phyloP scores from a whole-genome alignment of 2,329 filamentous ascomycete species.

The Waltergamsia citrina region DNA sequence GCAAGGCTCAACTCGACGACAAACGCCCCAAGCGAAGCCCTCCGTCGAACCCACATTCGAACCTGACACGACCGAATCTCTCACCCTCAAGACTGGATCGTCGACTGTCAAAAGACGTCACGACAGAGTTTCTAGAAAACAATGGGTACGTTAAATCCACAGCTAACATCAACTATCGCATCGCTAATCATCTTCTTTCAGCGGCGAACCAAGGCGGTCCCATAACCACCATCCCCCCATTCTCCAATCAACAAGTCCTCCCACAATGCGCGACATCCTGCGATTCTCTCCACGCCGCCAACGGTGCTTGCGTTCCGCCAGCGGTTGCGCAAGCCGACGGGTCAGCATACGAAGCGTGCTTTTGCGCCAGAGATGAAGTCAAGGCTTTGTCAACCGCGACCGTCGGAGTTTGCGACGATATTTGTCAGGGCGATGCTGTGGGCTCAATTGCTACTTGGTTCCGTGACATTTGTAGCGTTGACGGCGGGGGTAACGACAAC shows the following conservation, averaged over 20 bases:
- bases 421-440: constrained; percentile 42
- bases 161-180: too few species aligned
- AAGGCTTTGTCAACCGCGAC: constrained; percentile 45
- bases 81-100: too few species aligned
- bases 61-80: too few species aligned
- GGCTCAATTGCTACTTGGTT: constrained; percentile 62
- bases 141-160: too few species aligned
- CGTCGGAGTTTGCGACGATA: constrained; percentile 51
- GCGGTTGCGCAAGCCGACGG: constrained; percentile 35
- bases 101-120: too few species aligned
- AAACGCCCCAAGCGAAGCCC: too few species aligned
- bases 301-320: constrained; percentile 60
- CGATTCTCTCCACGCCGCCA: constrained; percentile 56
- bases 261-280: constrained; percentile 55
- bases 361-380: constrained; percentile 58
- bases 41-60: too few species aligned
- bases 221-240: constrained; percentile 45
- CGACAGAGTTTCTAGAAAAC: too few species aligned
- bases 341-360: constrained; percentile 56
- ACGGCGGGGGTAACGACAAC: constrained; percentile 11
- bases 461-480: constrained; percentile 50
- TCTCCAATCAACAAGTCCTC: constrained; percentile 32
- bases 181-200: too few species aligned
- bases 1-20: too few species aligned
- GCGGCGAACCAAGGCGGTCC: too few species aligned